Conservation (phyloP, 345 rosid species). For the Lepidium aucheri region DNA sequence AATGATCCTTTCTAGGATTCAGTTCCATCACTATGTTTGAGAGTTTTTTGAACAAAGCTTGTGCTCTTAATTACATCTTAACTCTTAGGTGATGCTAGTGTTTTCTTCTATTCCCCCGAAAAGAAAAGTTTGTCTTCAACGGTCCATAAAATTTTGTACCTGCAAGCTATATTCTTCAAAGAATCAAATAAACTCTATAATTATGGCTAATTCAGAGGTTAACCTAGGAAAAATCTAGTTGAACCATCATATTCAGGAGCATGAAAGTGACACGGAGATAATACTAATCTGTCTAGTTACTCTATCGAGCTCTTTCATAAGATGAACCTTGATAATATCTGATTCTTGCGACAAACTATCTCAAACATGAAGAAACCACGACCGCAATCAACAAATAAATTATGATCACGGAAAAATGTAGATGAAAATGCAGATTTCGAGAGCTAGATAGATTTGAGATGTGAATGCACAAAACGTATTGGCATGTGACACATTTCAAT, state of each 20-base stretch:
- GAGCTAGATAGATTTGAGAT: no score
- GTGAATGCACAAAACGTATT: no score
- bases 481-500: no score
- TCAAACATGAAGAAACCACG: no score
- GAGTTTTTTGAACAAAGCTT: conserved; percentile 40
- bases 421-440: no score
- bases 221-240: not conserved
- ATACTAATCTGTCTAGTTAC: no score
- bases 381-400: no score
- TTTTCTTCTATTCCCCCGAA: conserved; percentile 78
- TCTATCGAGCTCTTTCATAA: no score
- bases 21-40: conserved; percentile 21
- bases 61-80: no score
- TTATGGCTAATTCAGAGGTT: not conserved
- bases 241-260: not conserved
- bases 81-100: conserved; percentile 59
- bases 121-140: not conserved
- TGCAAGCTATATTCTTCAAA: conserved; percentile 77
- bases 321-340: no score
- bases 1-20: conserved; percentile 47
- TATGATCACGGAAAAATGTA: no score
- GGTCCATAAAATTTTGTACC: conserved; percentile 32
- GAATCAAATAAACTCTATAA: conserved; percentile 36
- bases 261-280: not conserved
- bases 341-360: no score